These are phyloP conservation scores for Penium margaritaceum DNA, from an alignment of 139 green algal genomes.

Conservation along the genomic window DNA sequence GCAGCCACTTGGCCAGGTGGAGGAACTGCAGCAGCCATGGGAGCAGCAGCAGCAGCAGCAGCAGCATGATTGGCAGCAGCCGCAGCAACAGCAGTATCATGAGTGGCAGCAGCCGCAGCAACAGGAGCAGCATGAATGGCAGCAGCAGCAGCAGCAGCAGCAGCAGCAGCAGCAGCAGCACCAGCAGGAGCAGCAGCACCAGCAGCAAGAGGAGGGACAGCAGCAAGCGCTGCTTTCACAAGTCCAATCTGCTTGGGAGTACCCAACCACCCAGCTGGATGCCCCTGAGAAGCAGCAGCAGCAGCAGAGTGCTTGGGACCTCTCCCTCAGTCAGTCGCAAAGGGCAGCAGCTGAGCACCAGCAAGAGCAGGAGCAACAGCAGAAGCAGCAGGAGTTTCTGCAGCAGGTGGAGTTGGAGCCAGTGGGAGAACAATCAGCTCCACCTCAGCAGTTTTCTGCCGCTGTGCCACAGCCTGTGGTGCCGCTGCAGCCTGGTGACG, in stretches of 20 bases:
- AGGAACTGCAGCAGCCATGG: not conserved
- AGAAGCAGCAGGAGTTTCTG: not conserved
- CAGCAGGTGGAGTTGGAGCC: not conserved
- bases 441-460: not conserved
- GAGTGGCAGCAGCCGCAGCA: not conserved
- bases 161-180: not conserved
- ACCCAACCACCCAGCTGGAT: conserved; percentile 1
- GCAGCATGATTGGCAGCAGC: not conserved
- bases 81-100: not conserved
- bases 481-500: not conserved
- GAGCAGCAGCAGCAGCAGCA: not conserved
- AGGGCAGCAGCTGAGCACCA: not conserved
- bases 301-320: not conserved
- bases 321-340: no score
- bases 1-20: not conserved
- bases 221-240: not conserved
- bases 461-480: not conserved
- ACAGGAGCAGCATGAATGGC: not conserved
- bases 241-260: no score
- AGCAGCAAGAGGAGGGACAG: not conserved
- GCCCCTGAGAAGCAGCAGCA: conserved; percentile 3
- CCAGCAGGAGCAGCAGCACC: not conserved
- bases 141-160: not conserved
- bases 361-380: not conserved
- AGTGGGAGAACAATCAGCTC: not conserved